Conservation (phyloP, 2,329 filamentous ascomycete genomes). For the Penicillium sp. region DNA sequence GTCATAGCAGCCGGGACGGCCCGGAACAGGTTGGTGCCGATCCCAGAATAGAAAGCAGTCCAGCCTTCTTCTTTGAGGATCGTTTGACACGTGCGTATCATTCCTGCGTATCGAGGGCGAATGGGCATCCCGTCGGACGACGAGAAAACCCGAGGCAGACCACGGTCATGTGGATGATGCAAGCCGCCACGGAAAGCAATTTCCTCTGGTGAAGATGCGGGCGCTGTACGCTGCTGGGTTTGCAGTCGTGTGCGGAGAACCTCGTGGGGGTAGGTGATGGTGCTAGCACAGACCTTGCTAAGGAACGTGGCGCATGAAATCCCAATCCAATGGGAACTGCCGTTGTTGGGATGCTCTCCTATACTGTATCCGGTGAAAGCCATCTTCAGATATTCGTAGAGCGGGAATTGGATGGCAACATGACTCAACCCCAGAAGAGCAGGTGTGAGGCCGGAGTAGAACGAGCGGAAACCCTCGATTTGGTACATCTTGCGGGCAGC, state of each 20-base stretch:
- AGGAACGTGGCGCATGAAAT: constrained; percentile 86
- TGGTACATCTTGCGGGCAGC: constrained; percentile 95
- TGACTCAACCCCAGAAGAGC: constrained; percentile 89
- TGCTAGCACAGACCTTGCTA: constrained; percentile 91
- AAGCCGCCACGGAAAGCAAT: constrained; percentile 48
- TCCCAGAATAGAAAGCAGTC: constrained; percentile 93
- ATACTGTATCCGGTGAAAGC: constrained; percentile 87
- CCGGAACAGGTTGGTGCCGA: constrained; percentile 96
- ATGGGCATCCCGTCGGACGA: constrained; percentile 60
- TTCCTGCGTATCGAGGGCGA: constrained; percentile 66
- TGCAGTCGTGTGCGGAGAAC: constrained; percentile 91
- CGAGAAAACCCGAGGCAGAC: constrained; percentile 42
- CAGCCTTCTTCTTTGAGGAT: constrained; percentile 91
- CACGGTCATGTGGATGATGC: constrained; percentile 44
- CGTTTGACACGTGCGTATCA: constrained; percentile 76
- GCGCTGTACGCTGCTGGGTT: constrained; percentile 74
- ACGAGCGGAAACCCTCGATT: constrained; percentile 81
- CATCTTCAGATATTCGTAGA: constrained; percentile 91
- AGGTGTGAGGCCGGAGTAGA: constrained; percentile 92
- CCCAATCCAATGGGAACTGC: constrained; percentile 73
- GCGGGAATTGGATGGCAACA: constrained; percentile 94
- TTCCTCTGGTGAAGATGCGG: constrained; percentile 49
- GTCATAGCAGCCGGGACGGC: constrained; percentile 94
- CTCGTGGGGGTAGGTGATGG: constrained; percentile 94
- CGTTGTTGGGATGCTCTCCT: constrained; percentile 64